phyloP scores from a whole-genome alignment of 2,329 filamentous ascomycete species.

The Arthroderma uncinatum region DNA sequence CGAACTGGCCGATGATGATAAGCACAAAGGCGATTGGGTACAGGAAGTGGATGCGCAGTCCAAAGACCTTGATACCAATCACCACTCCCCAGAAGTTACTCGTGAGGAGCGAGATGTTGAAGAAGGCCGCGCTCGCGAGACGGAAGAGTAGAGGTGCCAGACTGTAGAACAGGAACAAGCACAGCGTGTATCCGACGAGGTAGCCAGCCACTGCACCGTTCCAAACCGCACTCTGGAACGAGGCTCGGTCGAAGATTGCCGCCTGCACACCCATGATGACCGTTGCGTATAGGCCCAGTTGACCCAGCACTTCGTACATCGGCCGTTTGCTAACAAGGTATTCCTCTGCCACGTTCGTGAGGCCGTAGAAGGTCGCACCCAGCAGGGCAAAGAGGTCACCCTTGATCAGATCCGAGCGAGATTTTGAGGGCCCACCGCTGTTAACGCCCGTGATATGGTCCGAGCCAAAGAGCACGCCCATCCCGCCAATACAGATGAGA shows the following conservation, averaged over 20 bases:
- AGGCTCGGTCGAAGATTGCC: slow-evolving; percentile 75
- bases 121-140: slow-evolving; percentile 83
- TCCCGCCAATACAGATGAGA: slow-evolving; percentile 79
- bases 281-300: slow-evolving; percentile 77
- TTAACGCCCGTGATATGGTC: slow-evolving; percentile 72
- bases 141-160: slow-evolving; percentile 79
- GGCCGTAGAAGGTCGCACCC: slow-evolving; percentile 81
- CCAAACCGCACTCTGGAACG: slow-evolving; percentile 57
- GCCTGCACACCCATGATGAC: slow-evolving; percentile 86
- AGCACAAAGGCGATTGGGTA: slow-evolving; percentile 62
- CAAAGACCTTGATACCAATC: slow-evolving; percentile 80
- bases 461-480: slow-evolving; percentile 72
- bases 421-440: slow-evolving; percentile 43
- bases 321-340: slow-evolving; percentile 80
- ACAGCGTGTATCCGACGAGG: slow-evolving; percentile 78
- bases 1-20: slow-evolving; percentile 72
- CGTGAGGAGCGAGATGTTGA: slow-evolving; percentile 89
- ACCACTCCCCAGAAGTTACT: slow-evolving; percentile 96
- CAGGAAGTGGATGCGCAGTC: slow-evolving; percentile 60
- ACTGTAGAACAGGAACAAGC: slow-evolving; percentile 74
- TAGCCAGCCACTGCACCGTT: slow-evolving; percentile 63
- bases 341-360: slow-evolving; percentile 86
- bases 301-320: slow-evolving; percentile 85
- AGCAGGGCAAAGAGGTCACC: slow-evolving; percentile 86
- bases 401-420: slow-evolving; percentile 60